A percentile compares a stretch with the other conserved stretches of the same genome.
Evolutionary conservation across 306 rosid genomes (phyloP).

Genomic region (Begonia masoniana): DNA sequence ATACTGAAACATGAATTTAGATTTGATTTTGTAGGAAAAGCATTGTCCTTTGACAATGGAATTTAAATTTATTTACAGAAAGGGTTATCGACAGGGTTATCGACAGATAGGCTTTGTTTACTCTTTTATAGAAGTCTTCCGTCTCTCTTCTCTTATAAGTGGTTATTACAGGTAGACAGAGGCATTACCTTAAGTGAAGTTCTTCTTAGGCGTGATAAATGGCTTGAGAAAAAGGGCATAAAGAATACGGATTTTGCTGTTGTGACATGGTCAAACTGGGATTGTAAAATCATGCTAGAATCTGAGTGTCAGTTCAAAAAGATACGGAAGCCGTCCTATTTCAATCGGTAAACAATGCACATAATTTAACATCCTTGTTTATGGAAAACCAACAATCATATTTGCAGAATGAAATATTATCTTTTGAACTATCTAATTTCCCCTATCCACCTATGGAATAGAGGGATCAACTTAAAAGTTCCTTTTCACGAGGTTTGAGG

Average conservation of each 20-base stretch:
- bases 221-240: slow-evolving; percentile 93
- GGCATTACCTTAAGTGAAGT: slow-evolving; percentile 83
- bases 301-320: slow-evolving; percentile 91
- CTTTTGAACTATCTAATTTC: no score
- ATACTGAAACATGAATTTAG: no score
- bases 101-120: no score
- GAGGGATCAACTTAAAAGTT: slow-evolving; percentile 85
- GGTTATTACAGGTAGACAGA: slow-evolving; percentile 65
- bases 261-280: slow-evolving; percentile 97
- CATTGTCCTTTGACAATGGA: no score
- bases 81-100: no score
- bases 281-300: slow-evolving; percentile 85
- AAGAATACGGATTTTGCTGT: slow-evolving; percentile 81
- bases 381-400: no score
- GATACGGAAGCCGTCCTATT: slow-evolving; percentile 81
- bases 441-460: slow-evolving; percentile 19
- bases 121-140: not conserved
- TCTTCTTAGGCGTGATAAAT: slow-evolving; percentile 84
- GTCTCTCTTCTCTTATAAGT: not conserved
- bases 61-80: no score
- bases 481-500: slow-evolving; percentile 73
- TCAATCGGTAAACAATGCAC: slow-evolving; percentile 56
- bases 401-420: no score
- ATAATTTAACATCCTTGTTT: no score
- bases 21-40: no score